Conservation (phyloP, 169 alveolate genomes). For the Neospora caninum region DNA sequence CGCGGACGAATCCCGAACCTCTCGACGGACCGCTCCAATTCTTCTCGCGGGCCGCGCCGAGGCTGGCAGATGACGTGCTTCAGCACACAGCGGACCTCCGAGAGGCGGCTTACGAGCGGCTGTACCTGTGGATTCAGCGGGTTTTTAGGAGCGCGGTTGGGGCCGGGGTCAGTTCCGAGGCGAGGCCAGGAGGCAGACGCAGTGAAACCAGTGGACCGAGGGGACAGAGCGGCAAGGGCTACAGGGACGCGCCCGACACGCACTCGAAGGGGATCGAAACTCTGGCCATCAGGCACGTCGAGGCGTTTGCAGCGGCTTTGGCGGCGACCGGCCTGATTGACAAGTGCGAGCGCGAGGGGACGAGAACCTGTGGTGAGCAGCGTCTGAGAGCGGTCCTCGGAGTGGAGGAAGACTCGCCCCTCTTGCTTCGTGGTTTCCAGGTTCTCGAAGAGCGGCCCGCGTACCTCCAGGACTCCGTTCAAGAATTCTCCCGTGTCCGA, state of each 20-base stretch:
- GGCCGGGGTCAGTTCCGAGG: not conserved
- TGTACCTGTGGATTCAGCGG: constrained; percentile 17
- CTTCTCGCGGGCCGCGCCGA: not conserved
- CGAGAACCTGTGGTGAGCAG: not conserved
- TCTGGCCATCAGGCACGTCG: not conserved
- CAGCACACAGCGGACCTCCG: constrained; percentile 27
- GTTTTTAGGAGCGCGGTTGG: not conserved
- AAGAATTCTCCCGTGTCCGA: not conserved
- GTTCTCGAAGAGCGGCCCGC: not conserved
- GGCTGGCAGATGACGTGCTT: constrained; percentile 2
- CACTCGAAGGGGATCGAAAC: not conserved
- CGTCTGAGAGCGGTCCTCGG: not conserved
- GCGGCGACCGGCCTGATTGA: not conserved
- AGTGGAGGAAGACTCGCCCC: not conserved
- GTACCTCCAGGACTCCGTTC: not conserved
- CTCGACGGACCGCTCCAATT: not conserved
- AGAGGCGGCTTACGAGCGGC: constrained; percentile 19
- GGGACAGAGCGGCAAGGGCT: not conserved
- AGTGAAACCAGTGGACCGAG: not conserved
- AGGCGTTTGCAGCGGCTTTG: not conserved
- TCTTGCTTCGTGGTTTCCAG: not conserved
- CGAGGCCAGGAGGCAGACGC: not conserved
- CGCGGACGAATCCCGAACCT: not conserved
- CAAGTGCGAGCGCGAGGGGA: not conserved
- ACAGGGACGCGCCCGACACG: too few species aligned